Base-by-base conservation (phyloP, 2,329 filamentous ascomycete genomes). In the Fusarium xylarioides region DNA sequence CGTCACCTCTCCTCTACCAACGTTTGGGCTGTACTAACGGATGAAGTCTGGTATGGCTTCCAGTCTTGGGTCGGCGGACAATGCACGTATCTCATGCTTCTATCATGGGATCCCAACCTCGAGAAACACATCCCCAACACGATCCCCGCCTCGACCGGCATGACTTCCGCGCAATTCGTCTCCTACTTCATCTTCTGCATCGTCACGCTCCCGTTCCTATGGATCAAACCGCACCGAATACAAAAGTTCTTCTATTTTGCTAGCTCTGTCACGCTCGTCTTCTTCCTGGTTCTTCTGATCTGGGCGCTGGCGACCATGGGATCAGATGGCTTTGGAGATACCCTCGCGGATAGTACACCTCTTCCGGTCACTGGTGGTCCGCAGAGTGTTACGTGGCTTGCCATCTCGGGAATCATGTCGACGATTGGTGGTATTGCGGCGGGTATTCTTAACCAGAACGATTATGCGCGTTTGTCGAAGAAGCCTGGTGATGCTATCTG, bases 61-160 rank as follows among this genome's bases (percentile, higher is more conserved):
- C 84, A 85, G 57, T 81, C 84, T 9, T 86, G 84, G 82, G 82
- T 85, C 44, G 85, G 85, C 18, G 85, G 85, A 6, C 79, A 85
- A 73, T 86, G 84, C 54, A 70, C 85, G 61, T 84, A 86, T 56
- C 79, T 86, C 49, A 84, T 84, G 56, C 79, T 87, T 10, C 81
- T 83, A 16, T 84, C 85, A 4, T 83, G 85, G 76, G 83, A 84
- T 71, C 84, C 84, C 16, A 78, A 79, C 12, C 79, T 85, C 38
- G 84, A 85, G 60, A 54, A 79, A 1, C 82, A 82, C 66, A 81
- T 86, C 47, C 81, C 79, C 19, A 85, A 85, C 72, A 79, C 76
- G 43, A 83, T 86, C 54, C 81, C 84, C 9, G 75, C 70, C 2
- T 78, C 77, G 26, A 84, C 82, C 3, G 83, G 83, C 30, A 84